Evolutionary conservation across 805 yeast species (phyloP), one percentile per base, ranked within the genome.

Genomic region (Metschnikowia colocasiae): DNA sequence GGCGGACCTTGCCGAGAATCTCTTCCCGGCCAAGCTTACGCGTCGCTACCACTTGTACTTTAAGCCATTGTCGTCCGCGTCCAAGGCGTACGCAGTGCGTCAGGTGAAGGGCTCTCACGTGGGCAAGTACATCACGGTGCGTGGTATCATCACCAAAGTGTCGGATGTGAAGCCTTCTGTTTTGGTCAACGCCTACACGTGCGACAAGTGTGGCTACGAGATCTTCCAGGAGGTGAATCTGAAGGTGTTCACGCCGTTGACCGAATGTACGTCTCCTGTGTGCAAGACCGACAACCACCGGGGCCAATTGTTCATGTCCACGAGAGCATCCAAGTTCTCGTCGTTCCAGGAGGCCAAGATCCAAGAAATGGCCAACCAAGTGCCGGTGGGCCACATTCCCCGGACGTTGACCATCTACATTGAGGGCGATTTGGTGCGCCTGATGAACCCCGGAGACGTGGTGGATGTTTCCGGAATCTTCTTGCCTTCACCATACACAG

Each of bases 311-410:
- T 89, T 86, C 65, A 87, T 91, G 81, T 81, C 92, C 38, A 90
- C 98, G 10, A 80, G 99, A 59, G 99, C 99, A 2, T 90, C 97
- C 27, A 94, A 94, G 68, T 94, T 95, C 61, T 77, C 85, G 46
- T 87, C 96, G 6, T 94, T 91, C 76, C 99, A 94, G 71, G 99
- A 94, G 60, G 94, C 91, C 47, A 85, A 88, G 60, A 77, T 94
- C 52, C 99, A 94, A 72, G 99, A 94, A 68, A 73, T 92, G 63
- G 87, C 98, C 4, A 84, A 85, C 55, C 99, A 94, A 69, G 99
- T 94, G 15, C 99, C 99, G 1, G 92, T 91, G 25, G 99, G 99
- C 45, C 97, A 92, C 65, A 94, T 94, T 53, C 99, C 99, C 41
- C 80, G 99, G 59, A 71, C 89, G 26, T 73, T 94, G 53, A 80